These are phyloP conservation scores for Blastocystis sp. DNA, from an alignment of 352 stramenopile genomes.

Conservation along the genomic window DNA sequence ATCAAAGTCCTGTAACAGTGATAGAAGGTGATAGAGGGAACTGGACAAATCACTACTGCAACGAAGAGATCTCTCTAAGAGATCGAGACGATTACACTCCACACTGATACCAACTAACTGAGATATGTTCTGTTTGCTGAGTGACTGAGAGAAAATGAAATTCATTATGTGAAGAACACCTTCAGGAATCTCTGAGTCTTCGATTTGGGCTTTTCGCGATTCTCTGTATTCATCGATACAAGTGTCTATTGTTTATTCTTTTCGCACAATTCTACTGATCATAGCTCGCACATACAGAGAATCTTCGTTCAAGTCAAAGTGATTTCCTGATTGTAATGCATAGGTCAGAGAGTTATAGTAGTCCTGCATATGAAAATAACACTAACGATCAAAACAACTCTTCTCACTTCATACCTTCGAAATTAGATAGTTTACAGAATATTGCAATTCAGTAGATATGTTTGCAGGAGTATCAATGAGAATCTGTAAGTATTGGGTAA, in stretches of 20 bases:
- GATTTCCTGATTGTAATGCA: background rate
- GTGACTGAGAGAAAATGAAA: conserved; percentile 30
- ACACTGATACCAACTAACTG: conserved; percentile 31
- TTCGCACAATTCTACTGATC: background rate
- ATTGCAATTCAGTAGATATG: background rate
- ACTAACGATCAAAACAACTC: background rate
- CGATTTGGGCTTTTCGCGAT: background rate
- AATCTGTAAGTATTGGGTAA: background rate
- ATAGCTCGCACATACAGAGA: conserved; percentile 14
- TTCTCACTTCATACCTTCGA: background rate
- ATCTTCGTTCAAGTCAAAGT: conserved; percentile 38
- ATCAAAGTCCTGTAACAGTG: background rate
- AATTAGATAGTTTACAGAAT: conserved; percentile 17
- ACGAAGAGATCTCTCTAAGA: conserved; percentile 7
- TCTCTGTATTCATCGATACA: conserved; percentile 42
- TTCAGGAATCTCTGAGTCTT: conserved; percentile 5
- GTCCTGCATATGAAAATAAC: conserved; percentile 48
- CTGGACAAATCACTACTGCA: background rate
- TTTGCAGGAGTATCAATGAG: background rate
- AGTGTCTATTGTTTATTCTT: background rate
- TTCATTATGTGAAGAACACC: conserved; percentile 10
- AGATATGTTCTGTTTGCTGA: background rate
- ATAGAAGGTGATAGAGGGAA: background rate
- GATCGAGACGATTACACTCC: conserved; percentile 26
- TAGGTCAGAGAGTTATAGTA: conserved; percentile 17